Evolutionary conservation across 2,329 filamentous ascomycete species (phyloP).

Genomic region (Xylaria sp.): DNA sequence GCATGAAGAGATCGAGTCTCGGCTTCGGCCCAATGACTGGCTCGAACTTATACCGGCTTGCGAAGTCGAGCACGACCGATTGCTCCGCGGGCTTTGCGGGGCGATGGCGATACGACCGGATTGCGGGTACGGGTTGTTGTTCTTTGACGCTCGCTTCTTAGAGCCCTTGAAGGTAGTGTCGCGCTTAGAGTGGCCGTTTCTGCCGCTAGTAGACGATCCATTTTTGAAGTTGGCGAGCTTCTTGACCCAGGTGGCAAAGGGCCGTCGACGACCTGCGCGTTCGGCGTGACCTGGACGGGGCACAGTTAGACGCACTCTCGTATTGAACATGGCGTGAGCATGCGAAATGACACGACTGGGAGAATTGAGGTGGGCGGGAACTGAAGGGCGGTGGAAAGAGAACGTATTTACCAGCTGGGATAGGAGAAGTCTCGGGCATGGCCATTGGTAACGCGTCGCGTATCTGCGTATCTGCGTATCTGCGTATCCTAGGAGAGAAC

Average conservation of each 20-base stretch:
- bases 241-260: conserved; percentile 93
- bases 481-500: not conserved
- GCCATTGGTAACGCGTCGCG: conserved; percentile 31
- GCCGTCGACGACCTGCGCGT: conserved; percentile 71
- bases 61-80: conserved; percentile 61
- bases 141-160: conserved; percentile 67
- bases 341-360: conserved; percentile 1
- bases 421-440: conserved; percentile 38
- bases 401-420: conserved; percentile 34
- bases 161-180: conserved; percentile 46
- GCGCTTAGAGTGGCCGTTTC: conserved; percentile 48
- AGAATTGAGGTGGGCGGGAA: not conserved
- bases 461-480: no score
- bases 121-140: conserved; percentile 92
- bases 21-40: conserved; percentile 61
- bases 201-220: conserved; percentile 58
- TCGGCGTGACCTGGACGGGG: conserved; percentile 67
- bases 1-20: conserved; percentile 66
- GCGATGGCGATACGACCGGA: conserved; percentile 65
- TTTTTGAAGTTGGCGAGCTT: conserved; percentile 85
- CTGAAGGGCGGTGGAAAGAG: not conserved
- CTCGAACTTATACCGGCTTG: conserved; percentile 56
- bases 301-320: conserved; percentile 29
- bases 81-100: conserved; percentile 49
- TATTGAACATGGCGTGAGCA: conserved; percentile 4